A percentile compares a stretch with the other conserved stretches of the same genome.
These are phyloP conservation scores for Linanthus parryae DNA, from an alignment of 148 eudicot species.

Conservation along the genomic window DNA sequence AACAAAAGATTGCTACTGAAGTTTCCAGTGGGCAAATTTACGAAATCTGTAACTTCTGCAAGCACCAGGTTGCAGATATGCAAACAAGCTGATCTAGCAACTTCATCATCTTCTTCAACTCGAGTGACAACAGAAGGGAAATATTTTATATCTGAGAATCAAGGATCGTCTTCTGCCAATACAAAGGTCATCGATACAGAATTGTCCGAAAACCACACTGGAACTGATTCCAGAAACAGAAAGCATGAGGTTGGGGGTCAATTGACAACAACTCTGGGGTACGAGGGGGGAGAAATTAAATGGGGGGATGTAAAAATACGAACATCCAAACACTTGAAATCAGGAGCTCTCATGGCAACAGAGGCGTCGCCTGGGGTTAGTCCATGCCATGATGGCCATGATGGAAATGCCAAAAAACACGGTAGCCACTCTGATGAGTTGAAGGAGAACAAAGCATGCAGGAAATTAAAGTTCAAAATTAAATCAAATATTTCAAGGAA, in stretches of 20 bases:
- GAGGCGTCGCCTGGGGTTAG: conserved; percentile 1
- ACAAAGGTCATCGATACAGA: conserved; percentile 14
- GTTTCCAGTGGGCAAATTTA: conserved; percentile 40
- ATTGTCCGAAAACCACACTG: conserved; percentile 26
- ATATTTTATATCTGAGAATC: conserved; percentile 16
- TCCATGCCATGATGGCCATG: conserved; percentile 6
- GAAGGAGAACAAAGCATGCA: conserved; percentile 30
- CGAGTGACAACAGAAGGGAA: conserved; percentile 21
- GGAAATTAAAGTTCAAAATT: conserved; percentile 48
- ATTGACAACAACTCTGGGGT: conserved; percentile 14
- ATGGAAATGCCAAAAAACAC: too few species aligned
- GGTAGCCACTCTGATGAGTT: conserved; percentile 21
- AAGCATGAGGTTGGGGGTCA: conserved; percentile 20
- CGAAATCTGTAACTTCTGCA: conserved; percentile 27
- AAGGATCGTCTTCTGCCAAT: conserved; percentile 32
- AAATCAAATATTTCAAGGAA: conserved; percentile 32
- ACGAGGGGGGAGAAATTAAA: conserved; percentile 14
- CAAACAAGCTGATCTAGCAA: conserved; percentile 19
- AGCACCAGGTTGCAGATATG: conserved; percentile 14
- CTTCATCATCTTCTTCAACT: conserved; percentile 29
- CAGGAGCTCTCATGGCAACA: conserved; percentile 16
- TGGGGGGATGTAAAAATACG: conserved; percentile 25
- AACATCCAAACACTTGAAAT: conserved; percentile 19
- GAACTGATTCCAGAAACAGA: conserved; percentile 28
- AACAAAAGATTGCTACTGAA: conserved; percentile 59